Conservation (phyloP, 805 yeast genomes). For the Maudiozyma barnettii region DNA sequence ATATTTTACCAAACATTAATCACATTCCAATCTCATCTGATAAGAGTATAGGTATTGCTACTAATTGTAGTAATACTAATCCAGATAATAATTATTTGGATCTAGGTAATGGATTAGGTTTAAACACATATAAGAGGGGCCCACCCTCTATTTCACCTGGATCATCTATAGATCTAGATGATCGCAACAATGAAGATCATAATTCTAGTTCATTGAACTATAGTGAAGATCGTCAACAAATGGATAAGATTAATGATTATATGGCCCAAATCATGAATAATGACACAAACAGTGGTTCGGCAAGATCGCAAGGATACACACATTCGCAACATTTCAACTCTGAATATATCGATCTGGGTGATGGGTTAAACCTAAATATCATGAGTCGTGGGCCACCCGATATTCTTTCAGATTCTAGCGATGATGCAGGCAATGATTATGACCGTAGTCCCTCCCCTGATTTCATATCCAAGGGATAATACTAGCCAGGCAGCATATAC, state of each 20-base stretch:
- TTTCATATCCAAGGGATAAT: not conserved
- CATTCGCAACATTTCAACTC: not conserved
- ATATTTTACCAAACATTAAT: not conserved
- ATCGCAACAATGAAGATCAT: not conserved
- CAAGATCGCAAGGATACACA: not conserved
- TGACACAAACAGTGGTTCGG: constrained; percentile 5
- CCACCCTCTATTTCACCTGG: constrained; percentile 34
- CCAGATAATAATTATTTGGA: constrained; percentile 19
- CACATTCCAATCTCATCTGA: not conserved
- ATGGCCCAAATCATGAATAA: constrained; percentile 22
- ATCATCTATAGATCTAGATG: constrained; percentile 21
- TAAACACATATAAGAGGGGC: constrained; percentile 28
- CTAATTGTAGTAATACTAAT: not conserved
- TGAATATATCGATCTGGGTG: constrained; percentile 21
- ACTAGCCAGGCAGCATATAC: not conserved
- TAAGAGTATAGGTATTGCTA: no score
- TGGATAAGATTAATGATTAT: constrained; percentile 19
- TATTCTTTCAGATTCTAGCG: constrained; percentile 27
- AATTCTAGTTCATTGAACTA: constrained; percentile 5
- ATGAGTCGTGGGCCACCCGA: constrained; percentile 33
- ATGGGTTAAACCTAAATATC: constrained; percentile 27
- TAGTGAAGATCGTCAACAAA: constrained; percentile 9
- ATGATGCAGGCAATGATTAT: constrained; percentile 13
- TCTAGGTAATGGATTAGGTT: constrained; percentile 29
- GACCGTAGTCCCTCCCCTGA: not conserved